Base-by-base conservation (phyloP, 305 asterid genomes). In the Fraxinus sp. region DNA sequence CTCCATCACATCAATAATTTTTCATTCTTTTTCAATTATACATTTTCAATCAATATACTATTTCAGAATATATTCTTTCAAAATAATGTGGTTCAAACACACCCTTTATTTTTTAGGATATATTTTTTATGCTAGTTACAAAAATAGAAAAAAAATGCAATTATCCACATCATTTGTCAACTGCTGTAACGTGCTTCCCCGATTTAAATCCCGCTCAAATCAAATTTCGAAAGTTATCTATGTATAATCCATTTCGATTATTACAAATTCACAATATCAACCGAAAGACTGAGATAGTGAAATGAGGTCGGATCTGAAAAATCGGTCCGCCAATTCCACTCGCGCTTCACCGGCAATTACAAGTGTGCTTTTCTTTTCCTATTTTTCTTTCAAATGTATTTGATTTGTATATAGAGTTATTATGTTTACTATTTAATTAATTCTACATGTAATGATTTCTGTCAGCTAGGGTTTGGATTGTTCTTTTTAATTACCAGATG, bases 271-370 rank as follows among this genome's bases (percentile, higher is more conserved):
- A 64, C 73, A 10, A 22, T 62, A 18, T 24, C 35, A 24, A 66
- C 36, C 14, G 74, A 28, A 28, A 18, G 39, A 68, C 13, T 13
- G 75, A 28, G 20, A 30, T 16, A 28, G 4, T 3, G 20, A 70
- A 70, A 85, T 84, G 89, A 87, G 87, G 32, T 72, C 88, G 66
- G 84, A 77, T 72, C 41, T 71, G 87, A 81, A 84, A 49, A 82
- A 70, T 59, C 86, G 91, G 80, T 41, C 82, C 83, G 22, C 88
- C 75, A 81, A 71, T 77, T 81, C 85, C 82, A 32, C 85, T 9
- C 70, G 80, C 72, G 41, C 87, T 80, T 83, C 87, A 7, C 77
- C 87, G 33, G 14, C 84, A 79, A 84, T 85, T 87, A 28, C 49
- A 62, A 86, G 73, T 75, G 49, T 72, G 77, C 57, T 28, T 80